A percentile compares a stretch with the other conserved stretches of the same genome.
phyloP scores from a whole-genome alignment of 2,329 filamentous ascomycete genomes.

The Penicillium vulpinum region DNA sequence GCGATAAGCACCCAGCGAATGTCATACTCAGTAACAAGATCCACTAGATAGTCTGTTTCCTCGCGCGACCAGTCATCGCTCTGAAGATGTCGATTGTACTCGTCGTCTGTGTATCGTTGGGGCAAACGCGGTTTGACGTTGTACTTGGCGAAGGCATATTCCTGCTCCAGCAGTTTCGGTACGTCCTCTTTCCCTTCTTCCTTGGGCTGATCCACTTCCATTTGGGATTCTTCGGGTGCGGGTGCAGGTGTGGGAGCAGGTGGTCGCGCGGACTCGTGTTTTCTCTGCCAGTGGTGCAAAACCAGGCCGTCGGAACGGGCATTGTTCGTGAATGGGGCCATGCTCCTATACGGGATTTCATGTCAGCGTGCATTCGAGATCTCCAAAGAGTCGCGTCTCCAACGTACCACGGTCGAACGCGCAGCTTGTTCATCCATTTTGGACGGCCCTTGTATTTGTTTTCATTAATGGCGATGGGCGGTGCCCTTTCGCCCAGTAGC shows the following conservation, averaged over 20 bases:
- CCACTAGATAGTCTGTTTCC: slow-evolving; percentile 89
- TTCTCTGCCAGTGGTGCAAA: slow-evolving; percentile 78
- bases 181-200: slow-evolving; percentile 37
- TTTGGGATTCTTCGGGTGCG: slow-evolving; percentile 37
- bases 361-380: slow-evolving; percentile 50
- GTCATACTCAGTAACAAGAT: slow-evolving; percentile 73
- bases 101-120: slow-evolving; percentile 74
- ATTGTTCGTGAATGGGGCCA: slow-evolving; percentile 72
- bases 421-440: slow-evolving; percentile 48
- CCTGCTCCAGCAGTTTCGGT: slow-evolving; percentile 41
- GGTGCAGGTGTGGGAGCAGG: slow-evolving; percentile 11
- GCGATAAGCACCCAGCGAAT: slow-evolving; percentile 88
- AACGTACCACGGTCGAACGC: slow-evolving; percentile 48
- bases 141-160: slow-evolving; percentile 75
- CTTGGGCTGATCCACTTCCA: slow-evolving; percentile 43
- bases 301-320: slow-evolving; percentile 71
- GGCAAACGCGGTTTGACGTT: slow-evolving; percentile 79
- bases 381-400: slow-evolving; percentile 50
- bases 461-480: slow-evolving; percentile 54
- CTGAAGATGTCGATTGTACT: slow-evolving; percentile 75
- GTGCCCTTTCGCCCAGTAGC: slow-evolving; percentile 53
- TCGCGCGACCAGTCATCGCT: slow-evolving; percentile 82
- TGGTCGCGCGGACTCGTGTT: slow-evolving; percentile 50
- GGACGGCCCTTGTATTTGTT: slow-evolving; percentile 54
- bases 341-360: slow-evolving; percentile 60